A percentile compares a stretch with the other conserved stretches of the same genome.
These are phyloP conservation scores for Aspergillus sp. DNA, from an alignment of 2,329 filamentous ascomycete genomes.

Conservation along the genomic window DNA sequence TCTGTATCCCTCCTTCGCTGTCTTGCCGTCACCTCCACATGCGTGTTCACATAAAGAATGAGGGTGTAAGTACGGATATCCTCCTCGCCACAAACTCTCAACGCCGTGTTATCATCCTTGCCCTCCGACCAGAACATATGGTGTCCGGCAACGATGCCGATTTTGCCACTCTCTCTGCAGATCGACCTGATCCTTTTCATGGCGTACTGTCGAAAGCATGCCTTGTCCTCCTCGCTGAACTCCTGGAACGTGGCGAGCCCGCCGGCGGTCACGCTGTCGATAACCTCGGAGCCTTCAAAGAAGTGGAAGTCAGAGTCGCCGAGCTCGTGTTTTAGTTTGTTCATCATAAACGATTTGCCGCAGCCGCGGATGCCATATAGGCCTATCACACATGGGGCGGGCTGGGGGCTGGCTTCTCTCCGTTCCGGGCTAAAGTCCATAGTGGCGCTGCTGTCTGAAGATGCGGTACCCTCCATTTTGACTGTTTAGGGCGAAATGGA, in stretches of 20 bases:
- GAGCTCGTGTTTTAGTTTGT: conserved; percentile 1
- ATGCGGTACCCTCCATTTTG: too few relatives aligned
- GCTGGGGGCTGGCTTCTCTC: too few relatives aligned
- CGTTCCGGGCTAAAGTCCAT: too few relatives aligned
- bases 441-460: too few relatives aligned
- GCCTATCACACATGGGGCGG: not conserved
- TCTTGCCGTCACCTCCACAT: conserved; percentile 37
- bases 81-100: conserved; percentile 32
- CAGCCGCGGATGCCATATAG: conserved; percentile 1
- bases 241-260: not conserved
- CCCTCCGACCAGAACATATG: conserved; percentile 54
- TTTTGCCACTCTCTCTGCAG: not conserved
- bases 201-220: not conserved
- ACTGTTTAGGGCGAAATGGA: too few relatives aligned
- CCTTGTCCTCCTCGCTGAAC: not conserved
- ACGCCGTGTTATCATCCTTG: not conserved
- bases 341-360: not conserved
- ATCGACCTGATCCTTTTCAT: not conserved
- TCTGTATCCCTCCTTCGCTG: conserved; percentile 40
- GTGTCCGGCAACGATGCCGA: conserved; percentile 56
- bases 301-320: not conserved
- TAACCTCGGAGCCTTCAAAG: not conserved
- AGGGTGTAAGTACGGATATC: conserved; percentile 56
- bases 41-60: conserved; percentile 56
- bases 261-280: not conserved